Evolutionary conservation across 2,329 filamentous ascomycete species (phyloP).

Genomic region (Trichoderma endophyticum): DNA sequence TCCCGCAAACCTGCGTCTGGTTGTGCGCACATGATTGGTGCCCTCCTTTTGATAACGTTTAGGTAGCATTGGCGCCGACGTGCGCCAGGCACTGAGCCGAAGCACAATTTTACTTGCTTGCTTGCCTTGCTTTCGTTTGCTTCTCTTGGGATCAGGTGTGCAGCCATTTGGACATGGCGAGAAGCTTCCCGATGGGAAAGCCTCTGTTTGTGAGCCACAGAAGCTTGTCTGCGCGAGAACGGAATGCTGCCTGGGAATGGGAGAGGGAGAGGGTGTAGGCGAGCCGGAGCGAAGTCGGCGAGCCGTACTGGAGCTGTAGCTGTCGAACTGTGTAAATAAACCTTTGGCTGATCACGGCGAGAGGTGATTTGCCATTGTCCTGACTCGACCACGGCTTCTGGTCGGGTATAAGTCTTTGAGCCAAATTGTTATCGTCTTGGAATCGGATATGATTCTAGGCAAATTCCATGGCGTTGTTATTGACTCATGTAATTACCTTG

Average conservation of each 20-base stretch:
- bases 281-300: neutral
- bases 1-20: conserved; percentile 7
- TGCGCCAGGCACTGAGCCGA: conserved; percentile 11
- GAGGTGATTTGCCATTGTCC: neutral
- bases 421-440: neutral
- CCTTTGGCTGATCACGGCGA: neutral
- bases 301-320: neutral
- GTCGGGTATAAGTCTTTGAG: neutral
- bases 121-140: neutral
- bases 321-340: neutral
- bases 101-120: neutral
- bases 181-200: neutral
- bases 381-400: neutral
- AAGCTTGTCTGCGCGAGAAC: neutral
- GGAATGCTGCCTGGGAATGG: neutral
- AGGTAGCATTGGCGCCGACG: conserved; percentile 17
- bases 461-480: neutral
- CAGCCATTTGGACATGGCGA: neutral
- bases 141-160: neutral
- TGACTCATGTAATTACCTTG: neutral
- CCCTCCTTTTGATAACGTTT: conserved; percentile 18
- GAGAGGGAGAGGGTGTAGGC: neutral
- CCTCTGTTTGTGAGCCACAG: neutral
- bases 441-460: neutral
- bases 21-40: conserved; percentile 12